Base-by-base conservation (phyloP, 2,329 filamentous ascomycete genomes). In the Fusarium ambrosium region DNA sequence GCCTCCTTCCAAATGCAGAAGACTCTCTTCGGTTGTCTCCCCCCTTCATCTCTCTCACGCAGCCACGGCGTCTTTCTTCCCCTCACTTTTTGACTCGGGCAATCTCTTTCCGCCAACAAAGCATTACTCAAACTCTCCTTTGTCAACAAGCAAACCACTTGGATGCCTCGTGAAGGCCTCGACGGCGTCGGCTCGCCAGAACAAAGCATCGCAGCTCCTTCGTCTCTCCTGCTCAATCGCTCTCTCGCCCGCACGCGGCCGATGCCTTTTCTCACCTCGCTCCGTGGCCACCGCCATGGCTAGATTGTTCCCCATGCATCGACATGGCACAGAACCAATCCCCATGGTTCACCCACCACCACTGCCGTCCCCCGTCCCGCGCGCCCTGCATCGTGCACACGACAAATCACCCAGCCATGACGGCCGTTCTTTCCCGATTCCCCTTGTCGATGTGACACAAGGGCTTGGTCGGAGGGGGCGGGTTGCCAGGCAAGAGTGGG, bases 361-460 rank as follows among this genome's bases (percentile, higher is more conserved):
- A 55, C 45, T 69, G 43, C 66, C 62, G 60, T 62, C 48, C 29
- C 22, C 66, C 66, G 18, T 58, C 64, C 59, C 60, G 66, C 64
- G 34, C 59, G 61, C 59, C 56, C 63, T 75, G 71, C 69, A 77
- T 68, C 53, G 45, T 62, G 27, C 60, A 61, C n/a, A 39, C 69
- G 61, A 61, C 70, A 70, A 69, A 68, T 70, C 71, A 74, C 58
- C 34, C 63, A 61, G 51, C 61, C 51, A 61, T 63, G 61, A 68
- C 48, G 58, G 66, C 62, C 70, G 62, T 75, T 56, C 63, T 75
- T 76, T 71, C 69, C 75, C 72, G 70, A 72, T 58, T 71, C 67
- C 73, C 71, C 67, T 76, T 69, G 71, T 73, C 70, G 69, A 79
- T 79, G 75, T 77, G 74, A 76, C 76, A 79, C 76, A 70, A 72